Evolutionary conservation across 2,329 filamentous ascomycete species (phyloP), one percentile per base, ranked within the genome.

Genomic region (Trichoderma endophyticum): DNA sequence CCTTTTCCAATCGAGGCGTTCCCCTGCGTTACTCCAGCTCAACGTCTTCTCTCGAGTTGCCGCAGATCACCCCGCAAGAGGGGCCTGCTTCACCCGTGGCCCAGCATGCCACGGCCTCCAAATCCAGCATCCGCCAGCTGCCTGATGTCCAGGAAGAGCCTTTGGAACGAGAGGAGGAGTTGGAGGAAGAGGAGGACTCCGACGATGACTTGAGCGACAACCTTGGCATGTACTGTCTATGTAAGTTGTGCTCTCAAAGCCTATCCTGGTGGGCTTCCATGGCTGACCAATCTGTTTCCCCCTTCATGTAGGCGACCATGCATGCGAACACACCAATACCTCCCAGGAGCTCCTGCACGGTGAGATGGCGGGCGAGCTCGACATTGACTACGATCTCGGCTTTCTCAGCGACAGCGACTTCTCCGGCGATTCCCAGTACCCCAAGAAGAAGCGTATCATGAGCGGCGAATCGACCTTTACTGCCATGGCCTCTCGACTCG

Each of bases 111-210:
- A 61, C 82, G 83, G 73, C 77, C 67, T 75, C 76, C 73, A 88
- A 90, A 75, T 83, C 88, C 0, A 85, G 86, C 77, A 93, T 93
- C 82, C 87, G 89, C 73, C 87, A 86, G 67, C 85, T 98, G 73
- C 92, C 93, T 18, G 93, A 96, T 77, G 92, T 98, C 24, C 89
- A 94, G 77, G 95, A 98, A 80, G 94, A 97, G 77, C 90, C 92
- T 2, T 82, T 90, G 56, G 92, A 95, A 79, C 88, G 87, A 69
- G 92, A 92, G 26, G 88, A 90, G 11, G 59, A 64, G 11, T 81
- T 81, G 8, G 65, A 64, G 64, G 82, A 86, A 72, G 92, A 92
- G 21, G 88, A 90, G 32, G 86, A 87, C 68, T 86, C 87, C 71
- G 82, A 81, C 8, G 65, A 78, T 54, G 28, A 72, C 71, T 26